Base-by-base conservation (phyloP, 257 asterid species). In the Lantana camara region DNA sequence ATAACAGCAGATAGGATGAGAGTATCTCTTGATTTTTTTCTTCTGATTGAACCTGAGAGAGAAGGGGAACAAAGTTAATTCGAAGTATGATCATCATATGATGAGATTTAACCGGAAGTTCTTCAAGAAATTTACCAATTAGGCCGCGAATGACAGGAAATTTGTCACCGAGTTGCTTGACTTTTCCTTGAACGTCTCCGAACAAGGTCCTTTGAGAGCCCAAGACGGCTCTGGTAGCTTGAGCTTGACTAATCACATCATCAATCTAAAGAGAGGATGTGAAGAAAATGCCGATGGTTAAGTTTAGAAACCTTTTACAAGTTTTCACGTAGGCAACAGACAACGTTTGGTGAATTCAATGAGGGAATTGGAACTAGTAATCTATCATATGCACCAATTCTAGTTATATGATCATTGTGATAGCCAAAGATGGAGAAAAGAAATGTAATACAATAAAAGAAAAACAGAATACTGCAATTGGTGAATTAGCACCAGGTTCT, bases 241-340 rank as follows among this genome's bases (percentile, higher is more conserved):
- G 99, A 74, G 98, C 99, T 94, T 94, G 99, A 79, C 77, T 73
- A 68, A 94, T 94, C 74, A 90, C 99, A 34, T 94, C 96, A 65
- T 90, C 98, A 67, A 94, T 90, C 98, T 94, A 73, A 58, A 75
- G 29, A 4, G 34, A 29, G 42, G 49, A 54, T 20, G 68, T 55
- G 61, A 9, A 11, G 5, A 58, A 68, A 67, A 2, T 51, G 9
- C 23, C 29, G 24, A 59, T 15, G 30, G 50, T 34, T 50, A 66
- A 48, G 42, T 60, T 17, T 56, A 61, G 34, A 44, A 50, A 63
- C 44, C 42, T 17, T 41, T 12, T 44, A 53, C 35, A 51, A 21
- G 66, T 57, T 37, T 60, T 53, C 19, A 46, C 20, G 45, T 50
- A 35, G 11, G 17, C 27, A 46, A 37, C 32, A 61, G 32, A 48